Conservation (phyloP, 2,329 filamentous ascomycete genomes). For the Fusarium hainanense region DNA sequence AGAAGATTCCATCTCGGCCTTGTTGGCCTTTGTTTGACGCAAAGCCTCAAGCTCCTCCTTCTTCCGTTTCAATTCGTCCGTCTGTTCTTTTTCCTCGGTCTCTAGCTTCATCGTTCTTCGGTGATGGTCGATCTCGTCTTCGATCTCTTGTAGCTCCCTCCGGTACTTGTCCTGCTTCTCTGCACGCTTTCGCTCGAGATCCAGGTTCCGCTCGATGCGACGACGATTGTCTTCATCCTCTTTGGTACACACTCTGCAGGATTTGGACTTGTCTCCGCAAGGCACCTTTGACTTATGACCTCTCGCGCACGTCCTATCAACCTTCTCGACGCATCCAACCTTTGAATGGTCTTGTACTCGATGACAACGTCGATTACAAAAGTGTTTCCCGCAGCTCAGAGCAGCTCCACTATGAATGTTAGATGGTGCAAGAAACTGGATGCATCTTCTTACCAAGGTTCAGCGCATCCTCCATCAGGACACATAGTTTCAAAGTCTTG, state of each 20-base stretch:
- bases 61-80: conserved; percentile 58
- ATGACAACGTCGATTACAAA: conserved; percentile 72
- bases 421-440: background rate
- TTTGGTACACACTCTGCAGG: conserved; percentile 63
- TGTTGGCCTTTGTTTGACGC: conserved; percentile 45
- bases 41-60: conserved; percentile 58
- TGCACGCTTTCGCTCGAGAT: conserved; percentile 62
- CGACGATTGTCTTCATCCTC: conserved; percentile 60
- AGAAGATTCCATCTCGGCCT: conserved; percentile 21
- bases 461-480: conserved; percentile 76
- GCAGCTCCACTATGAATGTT: conserved; percentile 54
- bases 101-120: conserved; percentile 57
- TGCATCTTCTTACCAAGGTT: conserved; percentile 64
- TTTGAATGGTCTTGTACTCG: conserved; percentile 68
- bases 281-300: conserved; percentile 60
- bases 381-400: conserved; percentile 69
- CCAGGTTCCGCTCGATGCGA: conserved; percentile 57
- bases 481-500: conserved; percentile 70
- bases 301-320: conserved; percentile 62
- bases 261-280: conserved; percentile 57
- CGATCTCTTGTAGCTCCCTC: conserved; percentile 57
- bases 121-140: conserved; percentile 65
- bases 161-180: conserved; percentile 58
- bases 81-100: conserved; percentile 57
- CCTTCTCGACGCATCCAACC: conserved; percentile 46